Percentiles rank a stretch among this genome's conserved stretches.
These are phyloP conservation scores for Phytophthora brassicae DNA, from an alignment of 352 stramenopile genomes.

Conservation along the genomic window DNA sequence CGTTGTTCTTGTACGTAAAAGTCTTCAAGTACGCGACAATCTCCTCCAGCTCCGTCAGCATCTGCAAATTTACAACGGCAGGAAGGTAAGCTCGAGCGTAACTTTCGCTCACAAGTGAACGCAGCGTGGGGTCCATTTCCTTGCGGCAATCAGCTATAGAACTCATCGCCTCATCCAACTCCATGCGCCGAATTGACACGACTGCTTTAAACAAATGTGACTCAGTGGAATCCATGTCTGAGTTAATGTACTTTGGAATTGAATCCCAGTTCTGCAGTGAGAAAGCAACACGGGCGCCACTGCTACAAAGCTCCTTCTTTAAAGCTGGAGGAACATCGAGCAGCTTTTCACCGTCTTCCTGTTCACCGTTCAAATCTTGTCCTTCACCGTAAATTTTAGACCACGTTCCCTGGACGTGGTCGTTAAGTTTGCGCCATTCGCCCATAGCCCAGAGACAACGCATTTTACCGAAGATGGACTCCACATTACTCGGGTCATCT, in stretches of 20 bases:
- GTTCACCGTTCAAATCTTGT: constrained; percentile 41
- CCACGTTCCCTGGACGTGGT: constrained; percentile 90
- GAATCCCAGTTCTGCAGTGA: constrained; percentile 85
- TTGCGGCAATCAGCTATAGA: constrained; percentile 94
- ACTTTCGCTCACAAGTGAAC: constrained; percentile 96
- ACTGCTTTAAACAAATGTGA: constrained; percentile 89
- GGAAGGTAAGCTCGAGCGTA: constrained; percentile 96
- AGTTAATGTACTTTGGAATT: constrained; percentile 86
- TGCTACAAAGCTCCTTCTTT: constrained; percentile 87
- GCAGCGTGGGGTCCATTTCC: constrained; percentile 96
- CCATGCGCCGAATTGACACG: constrained; percentile 93
- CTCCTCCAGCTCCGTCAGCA: constrained; percentile 95
- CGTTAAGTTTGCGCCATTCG: constrained; percentile 95
- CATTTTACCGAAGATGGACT: constrained; percentile 98
- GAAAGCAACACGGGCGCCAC: constrained; percentile 76
- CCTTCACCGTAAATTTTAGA: constrained; percentile 80
- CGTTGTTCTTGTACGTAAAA: constrained; percentile 80
- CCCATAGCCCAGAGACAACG: constrained; percentile 98
- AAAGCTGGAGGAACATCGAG: constrained; percentile 79
- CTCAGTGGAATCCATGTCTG: constrained; percentile 86
- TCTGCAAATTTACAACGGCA: constrained; percentile 97
- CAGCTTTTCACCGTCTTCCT: constrained; percentile 48
- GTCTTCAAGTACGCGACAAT: constrained; percentile 85
- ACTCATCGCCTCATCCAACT: constrained; percentile 91
- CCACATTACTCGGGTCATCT: constrained; percentile 89